A percentile compares a stretch with the other conserved stretches of the same genome.
These are phyloP conservation scores for Verticillium nubilum DNA, from an alignment of 2,329 filamentous ascomycete genomes.

Conservation along the genomic window DNA sequence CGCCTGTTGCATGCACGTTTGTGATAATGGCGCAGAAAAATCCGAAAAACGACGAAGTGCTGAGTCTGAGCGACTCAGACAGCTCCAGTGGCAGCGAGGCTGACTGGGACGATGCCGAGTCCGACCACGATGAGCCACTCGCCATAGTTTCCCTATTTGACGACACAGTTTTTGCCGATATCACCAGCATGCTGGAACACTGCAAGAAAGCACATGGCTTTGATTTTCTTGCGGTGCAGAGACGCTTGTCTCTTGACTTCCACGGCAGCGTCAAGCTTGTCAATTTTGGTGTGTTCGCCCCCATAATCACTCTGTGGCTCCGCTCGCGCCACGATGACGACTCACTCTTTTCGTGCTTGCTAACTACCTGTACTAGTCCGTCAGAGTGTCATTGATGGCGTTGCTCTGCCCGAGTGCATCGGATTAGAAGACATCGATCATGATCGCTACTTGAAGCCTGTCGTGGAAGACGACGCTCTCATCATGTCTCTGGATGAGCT, in stretches of 20 bases:
- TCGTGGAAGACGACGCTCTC: slow-evolving; percentile 82
- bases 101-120: slow-evolving; percentile 51
- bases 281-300: slow-evolving; percentile 50
- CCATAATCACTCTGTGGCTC: neutral
- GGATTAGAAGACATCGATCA: slow-evolving; percentile 60
- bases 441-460: slow-evolving; percentile 77
- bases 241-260: slow-evolving; percentile 60
- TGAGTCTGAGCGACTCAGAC: slow-evolving; percentile 13
- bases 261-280: slow-evolving; percentile 69
- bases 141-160: slow-evolving; percentile 65
- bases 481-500: slow-evolving; percentile 85
- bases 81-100: slow-evolving; percentile 28
- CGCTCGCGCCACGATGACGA: too few relatives aligned
- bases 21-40: slow-evolving; percentile 2
- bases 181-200: slow-evolving; percentile 60
- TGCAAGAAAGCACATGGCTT: slow-evolving; percentile 62
- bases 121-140: slow-evolving; percentile 56
- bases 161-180: slow-evolving; percentile 58
- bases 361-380: slow-evolving; percentile 32
- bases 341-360: neutral
- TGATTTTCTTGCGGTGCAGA: slow-evolving; percentile 58
- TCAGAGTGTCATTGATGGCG: slow-evolving; percentile 36
- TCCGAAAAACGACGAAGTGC: neutral
- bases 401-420: slow-evolving; percentile 50
- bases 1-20: neutral